Base-by-base conservation (phyloP, 805 yeast genomes). In the Jamesozyma jinghongensis region DNA sequence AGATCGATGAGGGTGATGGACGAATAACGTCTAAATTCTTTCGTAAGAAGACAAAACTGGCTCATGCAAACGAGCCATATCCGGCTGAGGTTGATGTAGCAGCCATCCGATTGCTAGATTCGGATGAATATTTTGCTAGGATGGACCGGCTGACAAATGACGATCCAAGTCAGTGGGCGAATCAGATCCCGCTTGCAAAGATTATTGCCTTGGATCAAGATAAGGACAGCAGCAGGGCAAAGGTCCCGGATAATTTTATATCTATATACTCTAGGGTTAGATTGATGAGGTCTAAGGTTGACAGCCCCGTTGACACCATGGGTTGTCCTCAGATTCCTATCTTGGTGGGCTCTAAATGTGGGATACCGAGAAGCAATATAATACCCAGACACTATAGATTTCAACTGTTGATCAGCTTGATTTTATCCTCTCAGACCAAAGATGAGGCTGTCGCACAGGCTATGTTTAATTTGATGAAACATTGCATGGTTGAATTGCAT, bases 381-480 rank as follows among this genome's bases (percentile, higher is more conserved):
- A 42, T 52, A 3, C 64, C 65, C 2, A 50, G 54, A 40, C 63
- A 65, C 10, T 68, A 65, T 52, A 67, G 96, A 36, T 81, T 79
- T 53, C 95, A 87, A 57, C 64, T 84, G 32, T 66, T 87, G 31
- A 68, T 86, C 0, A 77, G 94, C 3, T 66, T 88, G 40, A 83
- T 87, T 85, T 74, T 87, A 22, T 82, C 94, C 12, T 74, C 95
- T 1, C 96, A 88, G 50, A 88, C 97, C 2, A 87, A 82, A 55
- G 97, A 87, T 59, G 94, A 85, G 56, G 74, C 79, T 36, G 87
- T 84, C 46, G 80, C 69, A 40, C 71, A 71, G 28, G 94, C 92
- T 0, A 81, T 87, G 78, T 56, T 57, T 11, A 69, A 62, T 22
- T 62, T 88, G 46, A 78, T 84, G 38, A 50, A 53, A 22, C 65